phyloP scores from a whole-genome alignment of 169 alveolate genomes.

The Plasmodium ovale region DNA sequence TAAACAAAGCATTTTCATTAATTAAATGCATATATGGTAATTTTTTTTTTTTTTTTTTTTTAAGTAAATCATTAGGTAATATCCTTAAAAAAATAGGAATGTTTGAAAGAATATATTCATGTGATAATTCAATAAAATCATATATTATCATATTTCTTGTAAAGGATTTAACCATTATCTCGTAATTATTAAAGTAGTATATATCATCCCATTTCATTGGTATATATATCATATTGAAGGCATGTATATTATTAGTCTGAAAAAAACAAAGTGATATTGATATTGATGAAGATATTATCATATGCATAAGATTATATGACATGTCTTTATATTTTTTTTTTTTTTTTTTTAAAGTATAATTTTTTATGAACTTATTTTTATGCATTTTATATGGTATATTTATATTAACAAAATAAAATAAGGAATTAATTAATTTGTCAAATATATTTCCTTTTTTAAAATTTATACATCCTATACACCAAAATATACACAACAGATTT shows the following conservation, averaged over 20 bases:
- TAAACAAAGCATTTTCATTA: constrained; percentile 36
- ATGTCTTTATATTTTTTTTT: constrained; percentile 20
- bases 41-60: constrained; percentile 9
- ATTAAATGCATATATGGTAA: constrained; percentile 60
- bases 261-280: constrained; percentile 46
- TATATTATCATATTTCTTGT: constrained; percentile 68
- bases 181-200: constrained; percentile 57
- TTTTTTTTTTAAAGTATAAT: constrained; percentile 8
- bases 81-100: constrained; percentile 64
- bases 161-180: constrained; percentile 66
- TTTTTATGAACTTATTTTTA: constrained; percentile 50
- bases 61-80: constrained; percentile 55
- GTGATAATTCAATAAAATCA: constrained; percentile 70
- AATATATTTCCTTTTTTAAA: constrained; percentile 64
- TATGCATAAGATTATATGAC: constrained; percentile 39
- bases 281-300: constrained; percentile 58
- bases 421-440: constrained; percentile 33
- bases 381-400: constrained; percentile 68
- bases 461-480: constrained; percentile 70
- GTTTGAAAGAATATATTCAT: constrained; percentile 66
- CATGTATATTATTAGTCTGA: constrained; percentile 67
- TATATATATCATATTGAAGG: constrained; percentile 71
- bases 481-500: constrained; percentile 60
- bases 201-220: constrained; percentile 56
- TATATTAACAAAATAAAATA: constrained; percentile 51